Percentiles rank a stretch among this genome's conserved stretches.
Evolutionary conservation across 345 rosid genomes (phyloP).

Genomic region (Populus deltoides): DNA sequence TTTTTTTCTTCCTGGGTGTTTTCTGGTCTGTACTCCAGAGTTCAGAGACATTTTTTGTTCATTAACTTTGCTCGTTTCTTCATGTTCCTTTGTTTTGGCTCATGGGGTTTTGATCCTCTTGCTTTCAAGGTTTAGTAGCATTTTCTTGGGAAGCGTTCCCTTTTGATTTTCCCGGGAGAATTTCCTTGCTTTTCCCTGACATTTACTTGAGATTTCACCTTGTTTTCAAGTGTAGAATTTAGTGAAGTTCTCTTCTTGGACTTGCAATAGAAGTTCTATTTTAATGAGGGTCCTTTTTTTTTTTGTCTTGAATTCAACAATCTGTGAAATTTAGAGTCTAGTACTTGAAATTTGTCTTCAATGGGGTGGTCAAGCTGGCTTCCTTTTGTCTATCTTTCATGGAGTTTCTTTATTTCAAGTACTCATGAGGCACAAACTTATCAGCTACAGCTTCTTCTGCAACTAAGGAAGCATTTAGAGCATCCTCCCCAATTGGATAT

Average conservation of each 20-base stretch:
- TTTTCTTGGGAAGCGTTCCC: constrained; percentile 1
- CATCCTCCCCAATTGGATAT: constrained; percentile 61
- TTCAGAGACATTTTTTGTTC: constrained; percentile 23
- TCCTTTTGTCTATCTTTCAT: constrained; percentile 37
- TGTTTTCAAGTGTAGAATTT: constrained; percentile 5
- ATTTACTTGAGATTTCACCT: constrained; percentile 16
- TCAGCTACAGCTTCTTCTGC: constrained; percentile 62
- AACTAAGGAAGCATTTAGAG: constrained; percentile 80
- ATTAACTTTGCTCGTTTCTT: constrained; percentile 19
- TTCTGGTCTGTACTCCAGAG: not conserved
- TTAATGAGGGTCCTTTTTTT: constrained; percentile 19
- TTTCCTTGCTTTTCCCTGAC: constrained; percentile 1
- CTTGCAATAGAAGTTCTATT: constrained; percentile 7
- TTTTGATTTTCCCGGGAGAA: not conserved
- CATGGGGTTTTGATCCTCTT: not conserved
- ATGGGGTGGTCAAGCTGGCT: constrained; percentile 41
- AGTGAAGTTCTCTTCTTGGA: not conserved
- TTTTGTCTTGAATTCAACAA: constrained; percentile 3
- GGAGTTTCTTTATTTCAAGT: constrained; percentile 35
- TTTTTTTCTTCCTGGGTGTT: not conserved
- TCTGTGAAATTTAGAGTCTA: constrained; percentile 11
- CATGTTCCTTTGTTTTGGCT: constrained; percentile 4
- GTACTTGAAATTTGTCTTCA: constrained; percentile 25
- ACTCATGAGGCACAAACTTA: constrained; percentile 57
- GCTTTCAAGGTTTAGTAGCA: not conserved